phyloP scores from a whole-genome alignment of 208 protist genomes.

The Trypanosoma platydactyli region DNA sequence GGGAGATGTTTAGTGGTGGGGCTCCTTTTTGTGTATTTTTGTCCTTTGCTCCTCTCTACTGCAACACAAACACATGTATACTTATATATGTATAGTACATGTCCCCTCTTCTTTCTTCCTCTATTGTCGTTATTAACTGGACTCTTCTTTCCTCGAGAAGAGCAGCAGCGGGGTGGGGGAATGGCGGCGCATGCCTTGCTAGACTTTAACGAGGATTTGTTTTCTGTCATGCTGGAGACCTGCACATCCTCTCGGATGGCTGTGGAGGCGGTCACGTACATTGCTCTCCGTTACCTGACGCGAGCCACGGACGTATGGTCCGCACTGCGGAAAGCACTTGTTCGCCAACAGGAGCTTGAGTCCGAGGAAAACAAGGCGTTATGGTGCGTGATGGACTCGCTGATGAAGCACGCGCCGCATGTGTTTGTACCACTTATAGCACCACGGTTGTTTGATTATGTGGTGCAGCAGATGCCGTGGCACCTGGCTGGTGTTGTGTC shows the following conservation, averaged over 20 bases:
- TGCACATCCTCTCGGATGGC: constrained; percentile 47
- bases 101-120: too few relatives aligned
- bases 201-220: constrained; percentile 60
- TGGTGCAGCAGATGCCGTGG: constrained; percentile 74
- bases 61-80: too few relatives aligned
- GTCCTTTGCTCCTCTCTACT: background rate
- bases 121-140: too few relatives aligned
- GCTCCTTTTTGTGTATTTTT: constrained; percentile 28
- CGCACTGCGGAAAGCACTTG: constrained; percentile 60
- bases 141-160: too few relatives aligned
- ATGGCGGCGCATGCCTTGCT: constrained; percentile 22
- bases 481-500: constrained; percentile 32
- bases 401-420: constrained; percentile 75
- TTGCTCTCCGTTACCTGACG: constrained; percentile 61
- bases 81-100: too few relatives aligned
- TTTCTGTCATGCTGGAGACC: constrained; percentile 48
- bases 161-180: background rate
- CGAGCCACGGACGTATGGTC: constrained; percentile 64
- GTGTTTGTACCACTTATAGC: constrained; percentile 71
- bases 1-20: background rate
- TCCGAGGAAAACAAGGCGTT: constrained; percentile 49
- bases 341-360: constrained; percentile 44
- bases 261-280: constrained; percentile 52
- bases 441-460: constrained; percentile 68
- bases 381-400: constrained; percentile 74